phyloP scores from a whole-genome alignment of 148 eudicot genomes.

The Dysphania ambrosioides region DNA sequence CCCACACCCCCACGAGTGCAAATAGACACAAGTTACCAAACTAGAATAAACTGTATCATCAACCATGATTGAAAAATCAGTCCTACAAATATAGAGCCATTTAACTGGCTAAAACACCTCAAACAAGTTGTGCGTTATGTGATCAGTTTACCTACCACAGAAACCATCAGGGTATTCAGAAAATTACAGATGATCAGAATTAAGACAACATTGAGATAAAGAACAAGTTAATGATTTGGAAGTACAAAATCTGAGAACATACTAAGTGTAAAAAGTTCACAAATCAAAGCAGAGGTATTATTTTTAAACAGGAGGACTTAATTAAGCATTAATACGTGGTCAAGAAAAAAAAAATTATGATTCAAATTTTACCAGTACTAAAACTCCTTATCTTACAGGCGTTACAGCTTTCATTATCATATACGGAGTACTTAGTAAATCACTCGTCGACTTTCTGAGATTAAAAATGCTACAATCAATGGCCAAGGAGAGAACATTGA shows the following conservation, averaged over 20 bases:
- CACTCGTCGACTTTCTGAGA: too few relatives aligned
- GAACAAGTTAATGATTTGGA: too few relatives aligned
- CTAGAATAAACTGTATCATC: not conserved
- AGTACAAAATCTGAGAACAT: not conserved
- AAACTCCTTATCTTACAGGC: too few relatives aligned
- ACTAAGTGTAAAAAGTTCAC: not conserved
- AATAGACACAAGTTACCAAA: not conserved
- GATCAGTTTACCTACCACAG: not conserved
- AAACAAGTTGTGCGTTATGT: not conserved
- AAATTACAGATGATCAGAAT: not conserved
- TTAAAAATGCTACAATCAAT: slow-evolving; percentile 6
- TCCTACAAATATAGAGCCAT: not conserved
- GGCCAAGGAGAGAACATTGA: too few relatives aligned
- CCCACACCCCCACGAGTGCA: not conserved
- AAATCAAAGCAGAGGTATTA: not conserved
- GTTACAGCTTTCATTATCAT: too few relatives aligned
- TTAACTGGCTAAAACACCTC: not conserved
- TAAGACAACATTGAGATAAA: not conserved
- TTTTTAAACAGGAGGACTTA: not conserved
- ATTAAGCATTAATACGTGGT: too few relatives aligned
- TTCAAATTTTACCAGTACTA: too few relatives aligned
- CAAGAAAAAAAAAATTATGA: not conserved
- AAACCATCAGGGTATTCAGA: not conserved
- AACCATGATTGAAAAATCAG: not conserved
- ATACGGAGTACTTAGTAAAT: too few relatives aligned